Conservation (phyloP, 1,284 basidiomycete genomes). For the Papiliotrema laurentii region DNA sequence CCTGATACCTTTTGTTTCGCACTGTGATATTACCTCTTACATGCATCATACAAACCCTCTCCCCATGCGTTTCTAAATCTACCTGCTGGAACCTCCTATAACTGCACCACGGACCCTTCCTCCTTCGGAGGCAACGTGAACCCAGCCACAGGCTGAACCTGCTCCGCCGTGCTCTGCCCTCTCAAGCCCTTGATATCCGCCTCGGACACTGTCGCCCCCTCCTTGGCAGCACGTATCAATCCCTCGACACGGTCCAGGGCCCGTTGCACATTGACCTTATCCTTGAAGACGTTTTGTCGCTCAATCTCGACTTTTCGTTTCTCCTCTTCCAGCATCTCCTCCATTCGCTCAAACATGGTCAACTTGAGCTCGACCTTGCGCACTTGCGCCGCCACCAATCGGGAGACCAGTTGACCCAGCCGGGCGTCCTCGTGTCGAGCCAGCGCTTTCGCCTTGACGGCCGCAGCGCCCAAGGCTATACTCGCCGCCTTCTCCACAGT, state of each 20-base stretch:
- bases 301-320: conserved; percentile 45
- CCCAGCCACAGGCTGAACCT: conserved; percentile 10
- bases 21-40: not conserved
- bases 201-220: conserved; percentile 5
- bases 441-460: conserved; percentile 75
- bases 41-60: not conserved
- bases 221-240: conserved; percentile 32
- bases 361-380: conserved; percentile 92
- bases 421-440: conserved; percentile 80
- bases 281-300: conserved; percentile 44
- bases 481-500: conserved; percentile 73
- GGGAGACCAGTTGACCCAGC: conserved; percentile 73
- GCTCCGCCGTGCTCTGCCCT: conserved; percentile 8
- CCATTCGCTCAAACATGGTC: conserved; percentile 83
- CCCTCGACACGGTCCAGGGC: conserved; percentile 40
- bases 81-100: not conserved
- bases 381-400: conserved; percentile 84
- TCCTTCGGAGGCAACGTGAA: conserved; percentile 6
- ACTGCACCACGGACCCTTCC: conserved; percentile 7
- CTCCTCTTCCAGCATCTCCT: conserved; percentile 83
- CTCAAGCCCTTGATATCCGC: conserved; percentile 2
- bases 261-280: conserved; percentile 35
- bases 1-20: too few species aligned
- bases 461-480: conserved; percentile 82
- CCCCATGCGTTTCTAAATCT: not conserved